Conservation (phyloP, 2,329 filamentous ascomycete species). For the Diaporthe capsici region DNA sequence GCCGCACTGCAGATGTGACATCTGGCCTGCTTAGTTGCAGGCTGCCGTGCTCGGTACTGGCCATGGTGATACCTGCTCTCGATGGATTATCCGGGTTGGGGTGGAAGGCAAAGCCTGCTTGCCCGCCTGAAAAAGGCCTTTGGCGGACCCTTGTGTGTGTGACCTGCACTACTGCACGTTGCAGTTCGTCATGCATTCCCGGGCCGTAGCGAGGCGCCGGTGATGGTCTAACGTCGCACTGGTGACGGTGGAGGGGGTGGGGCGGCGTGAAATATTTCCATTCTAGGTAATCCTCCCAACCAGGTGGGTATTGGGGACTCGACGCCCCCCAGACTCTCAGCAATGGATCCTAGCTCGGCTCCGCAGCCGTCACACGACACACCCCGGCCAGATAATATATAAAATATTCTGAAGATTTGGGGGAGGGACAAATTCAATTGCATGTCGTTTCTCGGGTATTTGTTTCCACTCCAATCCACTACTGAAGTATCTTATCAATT, state of each 20-base stretch:
- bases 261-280: neutral
- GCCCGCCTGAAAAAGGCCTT: neutral
- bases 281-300: conserved; percentile 5
- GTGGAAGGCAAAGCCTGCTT: neutral
- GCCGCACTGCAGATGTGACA: too few species aligned
- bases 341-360: neutral
- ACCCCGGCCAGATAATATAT: neutral
- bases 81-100: neutral
- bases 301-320: neutral
- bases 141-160: neutral
- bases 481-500: too few species aligned
- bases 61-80: neutral
- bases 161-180: neutral
- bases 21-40: too few species aligned
- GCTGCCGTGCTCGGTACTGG: neutral
- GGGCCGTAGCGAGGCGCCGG: neutral
- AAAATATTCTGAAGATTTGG: neutral
- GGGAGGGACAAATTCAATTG: neutral
- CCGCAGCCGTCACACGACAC: neutral
- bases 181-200: neutral
- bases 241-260: neutral
- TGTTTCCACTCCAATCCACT: neutral
- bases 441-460: neutral
- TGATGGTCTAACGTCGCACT: neutral
- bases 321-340: neutral